Conservation (phyloP, 306 rosid genomes). For the Cucurbita ficifolia region DNA sequence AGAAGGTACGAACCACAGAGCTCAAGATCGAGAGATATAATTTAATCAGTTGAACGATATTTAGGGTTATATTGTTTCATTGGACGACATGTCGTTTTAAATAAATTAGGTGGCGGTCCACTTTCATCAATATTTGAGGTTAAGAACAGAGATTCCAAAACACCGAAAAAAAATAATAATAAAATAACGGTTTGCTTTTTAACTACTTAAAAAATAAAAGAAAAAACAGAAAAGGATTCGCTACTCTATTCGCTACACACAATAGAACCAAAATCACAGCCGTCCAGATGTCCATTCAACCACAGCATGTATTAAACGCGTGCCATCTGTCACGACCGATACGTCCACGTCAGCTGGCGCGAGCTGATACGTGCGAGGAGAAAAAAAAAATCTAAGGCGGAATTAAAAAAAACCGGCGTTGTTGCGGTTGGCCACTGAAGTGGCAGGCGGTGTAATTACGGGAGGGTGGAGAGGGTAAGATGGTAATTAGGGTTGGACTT, state of each 20-base stretch:
- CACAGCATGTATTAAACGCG: slow-evolving; percentile 2
- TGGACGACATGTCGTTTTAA: too few relatives aligned
- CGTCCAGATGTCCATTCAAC: not conserved
- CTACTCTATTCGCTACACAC: not conserved
- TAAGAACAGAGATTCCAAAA: not conserved
- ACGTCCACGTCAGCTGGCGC: slow-evolving; percentile 8
- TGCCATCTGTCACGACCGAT: not conserved
- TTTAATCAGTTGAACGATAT: too few relatives aligned
- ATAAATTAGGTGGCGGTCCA: not conserved
- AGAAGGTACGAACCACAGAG: too few relatives aligned
- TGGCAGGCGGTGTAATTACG: slow-evolving; percentile 22
- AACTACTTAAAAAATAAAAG: not conserved
- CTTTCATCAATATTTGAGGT: not conserved
- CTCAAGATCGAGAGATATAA: too few relatives aligned
- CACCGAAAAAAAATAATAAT: not conserved
- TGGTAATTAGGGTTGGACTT: slow-evolving; percentile 8
- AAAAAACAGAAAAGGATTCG: not conserved
- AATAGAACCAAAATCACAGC: not conserved
- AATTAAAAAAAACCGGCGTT: not conserved
- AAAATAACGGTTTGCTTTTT: not conserved
- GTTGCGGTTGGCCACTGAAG: slow-evolving; percentile 15
- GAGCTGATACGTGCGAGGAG: not conserved
- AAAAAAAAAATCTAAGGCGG: not conserved
- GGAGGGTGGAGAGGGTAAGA: slow-evolving; percentile 3
- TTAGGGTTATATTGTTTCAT: too few relatives aligned